phyloP scores from a whole-genome alignment of 345 rosid genomes.

The Eucalyptus grandis region DNA sequence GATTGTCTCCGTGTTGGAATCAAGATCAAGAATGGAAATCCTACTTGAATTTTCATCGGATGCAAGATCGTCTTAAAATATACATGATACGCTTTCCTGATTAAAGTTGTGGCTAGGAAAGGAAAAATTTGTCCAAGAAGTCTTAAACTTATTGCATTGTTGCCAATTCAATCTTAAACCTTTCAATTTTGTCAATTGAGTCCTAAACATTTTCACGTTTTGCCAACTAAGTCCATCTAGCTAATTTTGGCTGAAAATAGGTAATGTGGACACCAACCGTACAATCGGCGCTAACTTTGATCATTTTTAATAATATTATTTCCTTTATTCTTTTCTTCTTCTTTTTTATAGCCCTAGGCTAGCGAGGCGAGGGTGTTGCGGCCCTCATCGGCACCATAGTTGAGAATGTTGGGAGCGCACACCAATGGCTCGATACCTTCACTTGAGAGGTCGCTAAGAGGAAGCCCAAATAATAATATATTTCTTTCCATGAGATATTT shows the following conservation, averaged over 20 bases:
- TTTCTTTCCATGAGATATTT: neutral
- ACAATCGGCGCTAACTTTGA: rapidly evolving
- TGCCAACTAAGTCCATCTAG: rapidly evolving
- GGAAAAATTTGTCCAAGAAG: too few relatives aligned
- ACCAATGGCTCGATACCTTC: neutral
- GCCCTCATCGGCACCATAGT: too few relatives aligned
- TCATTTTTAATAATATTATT: neutral
- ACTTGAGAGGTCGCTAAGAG: neutral
- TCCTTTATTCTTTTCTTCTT: too few relatives aligned
- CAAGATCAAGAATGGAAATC: neutral
- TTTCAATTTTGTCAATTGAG: too few relatives aligned
- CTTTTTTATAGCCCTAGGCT: too few relatives aligned
- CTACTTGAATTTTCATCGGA: neutral
- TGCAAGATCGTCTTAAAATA: neutral
- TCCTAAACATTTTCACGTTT: too few relatives aligned
- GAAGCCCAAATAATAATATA: too few relatives aligned
- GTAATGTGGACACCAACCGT: rapidly evolving
- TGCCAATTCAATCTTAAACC: too few relatives aligned
- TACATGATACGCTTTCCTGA: rapidly evolving
- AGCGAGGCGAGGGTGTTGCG: rapidly evolving
- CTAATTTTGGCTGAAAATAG: rapidly evolving
- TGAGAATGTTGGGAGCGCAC: neutral
- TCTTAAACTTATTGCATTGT: too few relatives aligned
- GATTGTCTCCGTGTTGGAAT: neutral
- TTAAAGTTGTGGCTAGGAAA: neutral